phyloP scores from a whole-genome alignment of 495 filamentous ascomycete genomes.

The Talaromyces trachyspermus region DNA sequence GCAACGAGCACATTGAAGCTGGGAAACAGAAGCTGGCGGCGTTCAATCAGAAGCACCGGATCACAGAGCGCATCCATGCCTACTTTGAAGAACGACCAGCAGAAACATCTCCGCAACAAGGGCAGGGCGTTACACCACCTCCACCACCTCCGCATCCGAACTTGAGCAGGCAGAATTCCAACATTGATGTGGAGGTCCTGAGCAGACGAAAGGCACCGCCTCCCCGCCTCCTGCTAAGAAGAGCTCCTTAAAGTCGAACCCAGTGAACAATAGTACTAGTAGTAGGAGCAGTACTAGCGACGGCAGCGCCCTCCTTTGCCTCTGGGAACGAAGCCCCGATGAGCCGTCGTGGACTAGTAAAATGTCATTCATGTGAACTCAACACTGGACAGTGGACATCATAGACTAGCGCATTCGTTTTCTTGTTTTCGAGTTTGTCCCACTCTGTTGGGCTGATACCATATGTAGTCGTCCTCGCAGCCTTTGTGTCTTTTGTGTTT shows the following conservation, averaged over 20 bases:
- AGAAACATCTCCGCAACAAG: too few species aligned
- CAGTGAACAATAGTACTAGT: constrained; percentile 11
- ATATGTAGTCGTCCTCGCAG: too few species aligned
- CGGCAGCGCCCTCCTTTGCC: constrained; percentile 40
- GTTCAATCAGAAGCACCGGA: constrained; percentile 46
- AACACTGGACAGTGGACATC: too few species aligned
- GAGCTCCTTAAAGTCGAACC: constrained; percentile 30
- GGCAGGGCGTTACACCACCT: too few species aligned
- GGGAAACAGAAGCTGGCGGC: constrained; percentile 54
- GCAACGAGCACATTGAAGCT: constrained; percentile 62
- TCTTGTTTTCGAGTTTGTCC: too few species aligned
- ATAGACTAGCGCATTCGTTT: too few species aligned
- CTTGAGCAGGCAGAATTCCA: constrained; percentile 11
- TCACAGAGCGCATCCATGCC: constrained; percentile 27
- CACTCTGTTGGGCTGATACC: too few species aligned
- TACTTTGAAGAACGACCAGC: constrained; percentile 30
- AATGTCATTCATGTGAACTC: too few species aligned
- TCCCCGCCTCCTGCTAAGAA: constrained; percentile 62
- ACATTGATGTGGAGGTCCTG: constrained; percentile 19
- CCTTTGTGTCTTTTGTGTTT: too few species aligned
- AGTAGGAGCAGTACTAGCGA: constrained; percentile 19
- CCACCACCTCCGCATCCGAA: constrained; percentile 11
- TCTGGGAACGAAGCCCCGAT: constrained; percentile 37
- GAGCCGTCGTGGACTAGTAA: too few species aligned
- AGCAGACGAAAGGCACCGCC: constrained; percentile 60